These are phyloP conservation scores for Boehmeria nivea DNA, from an alignment of 306 rosid species.

Conservation along the genomic window DNA sequence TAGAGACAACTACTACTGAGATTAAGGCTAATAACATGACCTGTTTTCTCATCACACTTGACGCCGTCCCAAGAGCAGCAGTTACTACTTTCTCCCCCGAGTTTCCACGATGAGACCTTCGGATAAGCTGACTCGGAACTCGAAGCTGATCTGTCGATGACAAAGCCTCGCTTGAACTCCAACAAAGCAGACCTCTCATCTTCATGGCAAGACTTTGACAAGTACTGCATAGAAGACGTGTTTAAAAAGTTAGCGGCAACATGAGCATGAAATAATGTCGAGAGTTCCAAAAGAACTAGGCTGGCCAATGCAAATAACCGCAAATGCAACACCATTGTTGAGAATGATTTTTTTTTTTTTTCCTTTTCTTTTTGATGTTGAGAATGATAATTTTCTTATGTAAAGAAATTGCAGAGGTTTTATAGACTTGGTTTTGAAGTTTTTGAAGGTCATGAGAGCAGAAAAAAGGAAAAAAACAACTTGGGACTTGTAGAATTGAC, in stretches of 20 bases:
- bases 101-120: conserved; percentile 7
- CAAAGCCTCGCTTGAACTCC: conserved; percentile 17
- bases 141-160: neutral
- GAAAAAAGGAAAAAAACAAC: too few relatives aligned
- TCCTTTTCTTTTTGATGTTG: too few relatives aligned
- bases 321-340: neutral
- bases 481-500: too few relatives aligned
- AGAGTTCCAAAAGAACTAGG: neutral
- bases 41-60: conserved; percentile 2
- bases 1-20: conserved; percentile 11
- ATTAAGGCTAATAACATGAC: conserved; percentile 1
- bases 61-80: conserved; percentile 19
- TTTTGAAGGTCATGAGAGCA: too few relatives aligned
- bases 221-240: neutral
- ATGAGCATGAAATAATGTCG: neutral
- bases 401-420: too few relatives aligned
- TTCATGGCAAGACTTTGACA: conserved; percentile 3
- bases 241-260: neutral
- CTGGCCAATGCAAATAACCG: neutral
- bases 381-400: too few relatives aligned
- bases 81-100: neutral
- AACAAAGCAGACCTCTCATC: conserved; percentile 7
- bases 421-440: too few relatives aligned
- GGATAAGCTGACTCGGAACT: neutral
- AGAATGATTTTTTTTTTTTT: neutral